A percentile compares a stretch with the other conserved stretches of the same genome.
phyloP scores from a whole-genome alignment of 1,284 basidiomycete species.

The Ganoderma lucidum region DNA sequence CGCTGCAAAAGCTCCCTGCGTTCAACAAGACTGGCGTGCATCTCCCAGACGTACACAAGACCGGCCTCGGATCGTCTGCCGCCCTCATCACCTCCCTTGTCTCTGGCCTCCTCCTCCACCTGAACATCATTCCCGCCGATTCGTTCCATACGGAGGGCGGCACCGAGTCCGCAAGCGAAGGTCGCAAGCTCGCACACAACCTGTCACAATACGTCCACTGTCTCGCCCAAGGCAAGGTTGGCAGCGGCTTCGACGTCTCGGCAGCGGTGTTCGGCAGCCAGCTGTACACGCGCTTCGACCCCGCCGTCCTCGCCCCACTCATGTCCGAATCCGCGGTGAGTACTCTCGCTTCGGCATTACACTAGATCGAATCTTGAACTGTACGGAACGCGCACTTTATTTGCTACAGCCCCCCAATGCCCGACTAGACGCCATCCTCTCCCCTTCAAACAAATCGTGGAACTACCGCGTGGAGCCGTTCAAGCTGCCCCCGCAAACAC shows the following conservation, averaged over 20 bases:
- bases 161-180: slow-evolving; percentile 47
- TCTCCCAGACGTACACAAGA: slow-evolving; percentile 92
- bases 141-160: slow-evolving; percentile 46
- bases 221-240: slow-evolving; percentile 97
- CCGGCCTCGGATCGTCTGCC: slow-evolving; percentile 96
- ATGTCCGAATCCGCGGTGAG: slow-evolving; percentile 62
- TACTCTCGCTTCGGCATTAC: not conserved
- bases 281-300: slow-evolving; percentile 90
- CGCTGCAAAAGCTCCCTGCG: slow-evolving; percentile 71
- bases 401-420: slow-evolving; percentile 14
- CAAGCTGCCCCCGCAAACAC: slow-evolving; percentile 80
- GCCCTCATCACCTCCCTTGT: slow-evolving; percentile 97
- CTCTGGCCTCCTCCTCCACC: slow-evolving; percentile 84
- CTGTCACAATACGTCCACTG: slow-evolving; percentile 97
- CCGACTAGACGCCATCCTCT: slow-evolving; percentile 58
- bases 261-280: slow-evolving; percentile 96
- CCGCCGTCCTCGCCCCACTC: slow-evolving; percentile 69
- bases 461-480: slow-evolving; percentile 74
- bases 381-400: not conserved
- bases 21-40: slow-evolving; percentile 79
- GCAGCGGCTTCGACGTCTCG: slow-evolving; percentile 97
- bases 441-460: slow-evolving; percentile 71
- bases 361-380: not conserved
- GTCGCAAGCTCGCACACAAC: slow-evolving; percentile 83
- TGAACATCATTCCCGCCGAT: slow-evolving; percentile 66